phyloP scores from a whole-genome alignment of 345 rosid genomes.

The Camelina hispida region DNA sequence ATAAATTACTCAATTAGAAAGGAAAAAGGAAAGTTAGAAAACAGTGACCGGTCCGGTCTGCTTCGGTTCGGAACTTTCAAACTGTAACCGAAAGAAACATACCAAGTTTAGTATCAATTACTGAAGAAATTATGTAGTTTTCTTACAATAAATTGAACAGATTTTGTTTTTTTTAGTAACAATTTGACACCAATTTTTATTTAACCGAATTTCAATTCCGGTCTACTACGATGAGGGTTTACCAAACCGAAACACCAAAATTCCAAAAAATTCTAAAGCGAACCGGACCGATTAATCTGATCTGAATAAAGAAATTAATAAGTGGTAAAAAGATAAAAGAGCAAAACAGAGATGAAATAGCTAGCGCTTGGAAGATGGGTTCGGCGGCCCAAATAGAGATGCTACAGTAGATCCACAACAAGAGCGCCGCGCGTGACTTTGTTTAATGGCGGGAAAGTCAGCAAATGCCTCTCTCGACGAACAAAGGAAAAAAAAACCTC shows the following conservation, averaged over 20 bases:
- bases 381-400: neutral
- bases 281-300: neutral
- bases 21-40: neutral
- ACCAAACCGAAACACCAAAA: neutral
- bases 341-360: neutral
- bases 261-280: neutral
- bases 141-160: neutral
- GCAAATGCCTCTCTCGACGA: conserved; percentile 23
- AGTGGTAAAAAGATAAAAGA: neutral
- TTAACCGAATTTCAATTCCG: neutral
- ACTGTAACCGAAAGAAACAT: neutral
- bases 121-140: neutral
- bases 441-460: conserved; percentile 56
- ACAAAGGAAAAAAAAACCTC: conserved; percentile 25
- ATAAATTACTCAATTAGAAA: neutral
- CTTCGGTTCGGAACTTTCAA: neutral
- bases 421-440: conserved; percentile 5
- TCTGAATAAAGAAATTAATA: neutral
- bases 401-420: neutral
- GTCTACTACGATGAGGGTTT: no score
- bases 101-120: neutral
- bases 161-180: neutral
- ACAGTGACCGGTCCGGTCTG: neutral
- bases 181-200: neutral
- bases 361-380: neutral